Evolutionary conservation across 345 rosid species (phyloP).

Genomic region (Populus davidiana): DNA sequence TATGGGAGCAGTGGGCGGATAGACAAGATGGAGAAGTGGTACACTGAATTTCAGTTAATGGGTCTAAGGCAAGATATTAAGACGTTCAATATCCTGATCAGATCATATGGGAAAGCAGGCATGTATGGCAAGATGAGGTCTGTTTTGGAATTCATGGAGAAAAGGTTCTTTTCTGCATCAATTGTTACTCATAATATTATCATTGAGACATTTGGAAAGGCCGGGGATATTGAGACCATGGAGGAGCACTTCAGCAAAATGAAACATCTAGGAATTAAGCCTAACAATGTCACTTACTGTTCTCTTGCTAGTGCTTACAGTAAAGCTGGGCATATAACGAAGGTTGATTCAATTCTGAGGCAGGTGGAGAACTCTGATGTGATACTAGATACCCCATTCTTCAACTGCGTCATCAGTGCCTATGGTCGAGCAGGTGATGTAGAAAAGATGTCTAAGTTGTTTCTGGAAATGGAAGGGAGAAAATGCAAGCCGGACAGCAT

Average conservation of each 20-base stretch:
- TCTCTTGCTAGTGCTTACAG: conserved; percentile 65
- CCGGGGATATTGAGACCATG: conserved; percentile 55
- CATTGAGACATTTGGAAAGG: conserved; percentile 70
- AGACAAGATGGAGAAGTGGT: conserved; percentile 76
- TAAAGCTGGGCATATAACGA: conserved; percentile 50
- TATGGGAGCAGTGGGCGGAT: conserved; percentile 56
- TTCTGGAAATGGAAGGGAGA: conserved; percentile 59
- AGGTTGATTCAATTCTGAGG: conserved; percentile 66
- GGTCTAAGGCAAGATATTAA: conserved; percentile 58
- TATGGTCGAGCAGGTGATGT: conserved; percentile 68
- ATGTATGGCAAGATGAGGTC: conserved; percentile 61
- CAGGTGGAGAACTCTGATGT: conserved; percentile 81
- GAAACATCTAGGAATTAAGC: conserved; percentile 83
- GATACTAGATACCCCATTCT: conserved; percentile 66
- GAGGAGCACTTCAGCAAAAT: conserved; percentile 59
- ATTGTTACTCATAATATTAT: conserved; percentile 58
- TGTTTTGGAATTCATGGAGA: conserved; percentile 64
- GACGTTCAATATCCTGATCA: conserved; percentile 66
- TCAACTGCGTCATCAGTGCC: conserved; percentile 73
- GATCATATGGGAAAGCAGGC: conserved; percentile 62
- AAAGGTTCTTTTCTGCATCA: conserved; percentile 53
- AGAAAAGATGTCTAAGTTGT: conserved; percentile 62
- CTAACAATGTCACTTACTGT: conserved; percentile 68
- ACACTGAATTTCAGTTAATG: conserved; percentile 73
- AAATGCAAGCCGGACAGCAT: conserved; percentile 60